Evolutionary conservation across 2,329 filamentous ascomycete species (phyloP), one percentile per base, ranked within the genome.

Genomic region (Colletotrichum lentis): DNA sequence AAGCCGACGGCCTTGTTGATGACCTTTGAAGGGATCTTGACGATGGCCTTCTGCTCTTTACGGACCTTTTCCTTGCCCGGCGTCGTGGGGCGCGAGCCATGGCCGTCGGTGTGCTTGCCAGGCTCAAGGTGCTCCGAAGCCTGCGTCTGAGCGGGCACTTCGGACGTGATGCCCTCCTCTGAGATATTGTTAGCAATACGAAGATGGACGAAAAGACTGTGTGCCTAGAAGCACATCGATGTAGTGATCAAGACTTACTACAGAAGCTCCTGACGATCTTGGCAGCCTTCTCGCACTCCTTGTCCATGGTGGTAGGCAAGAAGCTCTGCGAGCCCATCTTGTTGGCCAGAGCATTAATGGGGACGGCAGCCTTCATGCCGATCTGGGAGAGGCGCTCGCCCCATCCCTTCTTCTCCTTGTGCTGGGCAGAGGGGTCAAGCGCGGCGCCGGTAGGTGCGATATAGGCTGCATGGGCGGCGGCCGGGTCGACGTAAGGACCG

Each of bases 231-330:
- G 8, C 8, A 7, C 31, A 35, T 2, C 31, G 8, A 35, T 7
- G 7, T 7, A 7, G 31, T 7, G 31, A 35, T 35, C 31, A 35
- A 3, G 8, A 78, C 88, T 74, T 83, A 91, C 90, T 96, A 83
- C 93, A 97, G 79, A 97, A 97, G 71, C 89, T 91, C 75, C 87
- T 88, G 31, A 97, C 78, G 55, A 97, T 97, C 14, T 92, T 84
- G 41, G 94, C 93, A 0, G 93, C 93, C 82, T 97, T 97, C 79
- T 97, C 93, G 73, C 91, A 91, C 81, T 97, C 94, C 78, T 93
- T 93, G 76, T 97, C 94, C 71, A 97, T 83, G 1, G 90, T 90
- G 62, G 91, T 92, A 1, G 94, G 94, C 86, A 94, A 91, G 79
- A 97, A 97, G 24, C 92, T 91, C 78, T 97, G 93, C 55, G 80